phyloP scores from a whole-genome alignment of 805 yeast genomes.

The Sugiyamaella valdiviana region DNA sequence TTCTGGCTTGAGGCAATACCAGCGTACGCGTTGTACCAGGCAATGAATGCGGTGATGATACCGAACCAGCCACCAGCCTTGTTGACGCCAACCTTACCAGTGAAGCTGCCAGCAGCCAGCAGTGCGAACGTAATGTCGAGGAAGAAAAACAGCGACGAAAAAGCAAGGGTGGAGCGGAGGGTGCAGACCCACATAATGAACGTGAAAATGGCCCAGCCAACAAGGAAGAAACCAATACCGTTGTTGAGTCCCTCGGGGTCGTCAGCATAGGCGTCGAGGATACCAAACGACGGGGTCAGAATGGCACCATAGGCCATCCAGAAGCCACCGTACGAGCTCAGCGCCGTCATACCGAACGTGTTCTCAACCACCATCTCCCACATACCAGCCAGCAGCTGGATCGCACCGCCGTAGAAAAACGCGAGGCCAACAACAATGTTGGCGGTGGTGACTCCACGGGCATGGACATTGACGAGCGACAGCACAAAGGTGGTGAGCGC shows the following conservation, averaged over 20 bases:
- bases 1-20: conserved; percentile 55
- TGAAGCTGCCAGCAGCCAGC: conserved; percentile 31
- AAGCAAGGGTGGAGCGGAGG: conserved; percentile 57
- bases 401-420: conserved; percentile 56
- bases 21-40: conserved; percentile 60
- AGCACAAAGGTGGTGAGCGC: conserved; percentile 58
- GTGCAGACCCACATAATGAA: conserved; percentile 49
- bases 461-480: conserved; percentile 49
- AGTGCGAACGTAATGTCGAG: conserved; percentile 51
- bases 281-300: conserved; percentile 53
- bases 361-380: conserved; percentile 61
- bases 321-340: conserved; percentile 60
- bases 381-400: conserved; percentile 57
- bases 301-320: conserved; percentile 64
- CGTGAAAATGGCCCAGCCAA: conserved; percentile 63
- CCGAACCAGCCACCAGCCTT: conserved; percentile 63
- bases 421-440: conserved; percentile 54
- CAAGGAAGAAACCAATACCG: conserved; percentile 53
- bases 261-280: conserved; percentile 45
- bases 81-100: conserved; percentile 29
- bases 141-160: conserved; percentile 50
- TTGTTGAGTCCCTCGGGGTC: conserved; percentile 33
- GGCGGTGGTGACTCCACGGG: conserved; percentile 47
- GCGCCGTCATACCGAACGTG: conserved; percentile 62
- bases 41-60: conserved; percentile 47